A percentile compares a stretch with the other conserved stretches of the same genome.
These are phyloP conservation scores for Rubia peregrina DNA, from an alignment of 305 asterid species.

Conservation along the genomic window DNA sequence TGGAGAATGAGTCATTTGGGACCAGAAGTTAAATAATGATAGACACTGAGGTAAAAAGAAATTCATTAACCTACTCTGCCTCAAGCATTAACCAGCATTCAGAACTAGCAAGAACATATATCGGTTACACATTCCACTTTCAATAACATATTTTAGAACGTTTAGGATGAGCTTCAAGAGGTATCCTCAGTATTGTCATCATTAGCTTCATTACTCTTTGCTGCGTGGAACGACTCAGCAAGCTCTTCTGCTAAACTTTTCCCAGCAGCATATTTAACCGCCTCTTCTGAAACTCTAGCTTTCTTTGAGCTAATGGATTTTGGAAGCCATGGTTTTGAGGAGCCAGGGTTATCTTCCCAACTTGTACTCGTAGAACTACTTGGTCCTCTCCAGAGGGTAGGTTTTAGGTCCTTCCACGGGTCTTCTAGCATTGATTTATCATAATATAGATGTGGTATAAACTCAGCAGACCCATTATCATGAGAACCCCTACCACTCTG, in stretches of 20 bases:
- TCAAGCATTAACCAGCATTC: background rate
- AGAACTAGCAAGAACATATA: background rate
- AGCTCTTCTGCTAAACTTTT: constrained; percentile 71
- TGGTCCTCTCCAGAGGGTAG: constrained; percentile 31
- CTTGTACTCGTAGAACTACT: background rate
- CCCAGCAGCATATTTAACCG: constrained; percentile 30
- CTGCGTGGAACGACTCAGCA: constrained; percentile 54
- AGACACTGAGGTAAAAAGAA: background rate
- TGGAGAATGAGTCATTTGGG: background rate
- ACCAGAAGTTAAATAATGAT: background rate
- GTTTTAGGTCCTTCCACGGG: constrained; percentile 54
- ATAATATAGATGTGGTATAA: constrained; percentile 37
- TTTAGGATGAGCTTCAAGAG: background rate
- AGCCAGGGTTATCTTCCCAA: constrained; percentile 12
- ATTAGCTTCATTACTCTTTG: constrained; percentile 26
- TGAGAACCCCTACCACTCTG: constrained; percentile 29
- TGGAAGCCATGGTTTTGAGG: constrained; percentile 40
- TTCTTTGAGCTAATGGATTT: constrained; percentile 42
- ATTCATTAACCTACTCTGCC: background rate
- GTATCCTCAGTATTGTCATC: constrained; percentile 22
- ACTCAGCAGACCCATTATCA: constrained; percentile 33
- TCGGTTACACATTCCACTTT: background rate
- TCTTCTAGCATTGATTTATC: constrained; percentile 62
- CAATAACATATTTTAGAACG: background rate
- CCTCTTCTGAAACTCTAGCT: constrained; percentile 44